Base-by-base conservation (phyloP, 1,284 basidiomycete species). In the Fomitopsis betulina region DNA sequence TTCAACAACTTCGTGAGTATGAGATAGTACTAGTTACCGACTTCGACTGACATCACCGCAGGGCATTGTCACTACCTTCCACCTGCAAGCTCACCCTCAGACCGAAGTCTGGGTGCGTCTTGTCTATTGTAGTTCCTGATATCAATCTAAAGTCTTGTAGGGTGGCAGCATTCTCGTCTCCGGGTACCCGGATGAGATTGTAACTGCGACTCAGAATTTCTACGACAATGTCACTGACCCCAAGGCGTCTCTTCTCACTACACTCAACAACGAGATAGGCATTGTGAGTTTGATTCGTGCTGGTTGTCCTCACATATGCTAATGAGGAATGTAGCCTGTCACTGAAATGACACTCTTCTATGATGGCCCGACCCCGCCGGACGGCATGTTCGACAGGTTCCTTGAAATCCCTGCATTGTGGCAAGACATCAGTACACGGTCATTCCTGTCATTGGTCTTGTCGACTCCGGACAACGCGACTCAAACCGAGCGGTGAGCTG, bases 51-150 rank as follows among this genome's bases (percentile, higher is more conserved):
- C 21, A 5, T 30, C 15, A 23, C 82, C 83, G 82, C 1, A 86
- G 84, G 84, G 83, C 1, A 81, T 86, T 37, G 82, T 86, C 7
- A 86, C 83, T 1, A 76, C 74, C 53, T 83, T 86, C 67, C 83
- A 77, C 0, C 60, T 86, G 25, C 76, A 78, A 61, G 75, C 81
- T 0, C 76, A 77, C 67, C 77, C 81, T 57, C 83, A 85, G 68
- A 74, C 73, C 2, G 65, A 80, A 65, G 79, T 87, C 56, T 87
- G 85, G 85, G 85, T 85, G 66, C 27, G 76, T 37, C 13, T 30
- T 7, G 30, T 6, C 4, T n/a, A 8, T 27, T 12, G 1, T 30
- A 5, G 3, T 33, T 9, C 35, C 32, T 37, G 5, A 3, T 8
- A 4, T 1, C 23, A 23, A 35, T 17, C 27, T 25, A 12, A 49